Percentiles rank a stretch among this genome's conserved stretches.
Evolutionary conservation across 495 filamentous ascomycete genomes (phyloP).

Genomic region (Darksidea phi): DNA sequence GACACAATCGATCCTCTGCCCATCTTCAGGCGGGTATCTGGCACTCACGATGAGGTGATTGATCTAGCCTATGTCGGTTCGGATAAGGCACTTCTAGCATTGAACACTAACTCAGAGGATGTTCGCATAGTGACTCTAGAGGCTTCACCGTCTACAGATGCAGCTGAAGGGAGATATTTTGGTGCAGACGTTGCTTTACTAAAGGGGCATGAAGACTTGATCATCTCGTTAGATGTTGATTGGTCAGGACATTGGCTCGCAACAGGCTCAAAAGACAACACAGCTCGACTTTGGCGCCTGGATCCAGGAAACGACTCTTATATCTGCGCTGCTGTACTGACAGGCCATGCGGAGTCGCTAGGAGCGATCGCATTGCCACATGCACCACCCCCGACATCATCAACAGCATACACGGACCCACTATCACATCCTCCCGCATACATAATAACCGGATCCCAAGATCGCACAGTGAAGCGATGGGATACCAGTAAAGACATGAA

Average conservation of each 20-base stretch:
- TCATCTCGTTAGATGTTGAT: conserved; percentile 91
- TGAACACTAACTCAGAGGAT: conserved; percentile 94
- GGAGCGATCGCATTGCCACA: conserved; percentile 86
- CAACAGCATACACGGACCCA: conserved; percentile 63
- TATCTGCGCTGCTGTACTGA: conserved; percentile 73
- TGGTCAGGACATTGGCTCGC: conserved; percentile 97
- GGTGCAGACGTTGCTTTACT: conserved; percentile 83
- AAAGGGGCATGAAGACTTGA: conserved; percentile 88
- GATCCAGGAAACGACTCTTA: conserved; percentile 75
- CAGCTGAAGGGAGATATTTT: conserved; percentile 55
- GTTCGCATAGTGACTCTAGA: conserved; percentile 76
- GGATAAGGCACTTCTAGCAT: conserved; percentile 74
- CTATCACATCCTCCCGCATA: conserved; percentile 78
- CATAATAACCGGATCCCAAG: conserved; percentile 86
- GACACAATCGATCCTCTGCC: conserved; percentile 51
- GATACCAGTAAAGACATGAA: conserved; percentile 56
- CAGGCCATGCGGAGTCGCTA: conserved; percentile 90
- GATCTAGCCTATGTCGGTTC: conserved; percentile 82
- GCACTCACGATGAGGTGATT: conserved; percentile 96
- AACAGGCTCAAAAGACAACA: conserved; percentile 95
- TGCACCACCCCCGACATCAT: conserved; percentile 59
- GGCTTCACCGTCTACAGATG: conserved; percentile 7
- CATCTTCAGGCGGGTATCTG: conserved; percentile 73
- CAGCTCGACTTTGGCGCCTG: conserved; percentile 84
- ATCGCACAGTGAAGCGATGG: conserved; percentile 91